These are phyloP conservation scores for Pseudoturritis turrita DNA, from an alignment of 345 rosid genomes.

Conservation along the genomic window DNA sequence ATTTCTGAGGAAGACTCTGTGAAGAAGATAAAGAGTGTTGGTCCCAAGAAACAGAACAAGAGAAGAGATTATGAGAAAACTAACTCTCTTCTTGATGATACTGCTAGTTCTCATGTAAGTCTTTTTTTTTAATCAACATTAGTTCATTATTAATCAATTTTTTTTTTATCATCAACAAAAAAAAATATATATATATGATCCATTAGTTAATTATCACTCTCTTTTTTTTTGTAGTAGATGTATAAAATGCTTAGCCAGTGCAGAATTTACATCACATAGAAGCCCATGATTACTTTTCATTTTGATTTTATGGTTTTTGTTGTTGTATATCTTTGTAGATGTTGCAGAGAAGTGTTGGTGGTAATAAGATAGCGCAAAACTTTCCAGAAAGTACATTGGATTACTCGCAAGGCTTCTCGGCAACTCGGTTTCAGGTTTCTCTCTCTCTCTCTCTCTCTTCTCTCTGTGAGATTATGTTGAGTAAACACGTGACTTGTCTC, in stretches of 20 bases:
- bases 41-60: slow-evolving; percentile 33
- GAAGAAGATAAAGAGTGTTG: slow-evolving; percentile 9
- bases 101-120: slow-evolving; percentile 83
- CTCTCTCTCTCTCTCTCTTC: not conserved
- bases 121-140: not conserved
- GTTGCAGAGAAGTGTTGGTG: slow-evolving; percentile 38
- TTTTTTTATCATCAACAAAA: too few relatives aligned
- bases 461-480: slow-evolving; percentile 2
- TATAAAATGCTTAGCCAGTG: not conserved
- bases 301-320: not conserved
- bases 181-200: not conserved
- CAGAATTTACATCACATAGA: not conserved
- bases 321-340: not conserved
- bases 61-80: slow-evolving; percentile 36
- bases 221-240: not conserved
- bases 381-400: slow-evolving; percentile 53
- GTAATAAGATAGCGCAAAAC: slow-evolving; percentile 36
- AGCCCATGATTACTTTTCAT: not conserved
- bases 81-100: slow-evolving; percentile 69
- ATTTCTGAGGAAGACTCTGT: slow-evolving; percentile 40
- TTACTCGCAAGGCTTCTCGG: slow-evolving; percentile 62
- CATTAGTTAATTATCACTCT: not conserved
- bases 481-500: slow-evolving; percentile 21
- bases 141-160: not conserved
- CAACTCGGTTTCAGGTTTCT: slow-evolving; percentile 62